Conservation (phyloP, 805 yeast species). For the Saccharomycopsis lassenensis region DNA sequence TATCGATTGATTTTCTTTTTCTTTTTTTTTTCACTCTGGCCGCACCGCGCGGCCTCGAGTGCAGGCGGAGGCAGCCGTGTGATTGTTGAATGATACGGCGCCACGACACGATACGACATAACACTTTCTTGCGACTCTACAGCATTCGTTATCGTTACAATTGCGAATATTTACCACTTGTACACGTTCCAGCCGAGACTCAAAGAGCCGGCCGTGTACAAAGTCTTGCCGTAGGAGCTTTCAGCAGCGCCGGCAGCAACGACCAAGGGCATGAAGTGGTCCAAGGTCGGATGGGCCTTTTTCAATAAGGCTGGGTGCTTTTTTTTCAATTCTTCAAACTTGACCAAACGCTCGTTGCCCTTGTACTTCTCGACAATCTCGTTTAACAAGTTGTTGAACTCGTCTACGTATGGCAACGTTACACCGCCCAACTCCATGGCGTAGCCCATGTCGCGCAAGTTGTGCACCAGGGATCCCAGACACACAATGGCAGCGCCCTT, state of each 20-base stretch:
- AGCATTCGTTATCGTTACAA: too few species aligned
- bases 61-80: too few species aligned
- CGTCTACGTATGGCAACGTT: slow-evolving; percentile 36
- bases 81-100: too few species aligned
- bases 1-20: too few species aligned
- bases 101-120: too few species aligned
- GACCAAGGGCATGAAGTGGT: slow-evolving; percentile 59
- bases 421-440: slow-evolving; percentile 20
- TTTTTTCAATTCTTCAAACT: slow-evolving; percentile 28
- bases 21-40: too few species aligned
- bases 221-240: slow-evolving; percentile 30
- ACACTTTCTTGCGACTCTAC: too few species aligned
- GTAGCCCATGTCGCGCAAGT: slow-evolving; percentile 42
- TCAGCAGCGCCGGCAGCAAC: slow-evolving; percentile 47
- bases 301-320: slow-evolving; percentile 28
- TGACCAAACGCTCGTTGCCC: slow-evolving; percentile 26
- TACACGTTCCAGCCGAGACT: slow-evolving; percentile 67
- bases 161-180: too few species aligned
- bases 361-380: slow-evolving; percentile 27
- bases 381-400: slow-evolving; percentile 39
- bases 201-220: slow-evolving; percentile 33
- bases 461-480: slow-evolving; percentile 78
- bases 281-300: slow-evolving; percentile 65
- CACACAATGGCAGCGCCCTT: slow-evolving; percentile 44
- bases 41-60: too few species aligned